These are phyloP conservation scores for Zasmidium angulare DNA, from an alignment of 2,329 filamentous ascomycete genomes.

Conservation along the genomic window DNA sequence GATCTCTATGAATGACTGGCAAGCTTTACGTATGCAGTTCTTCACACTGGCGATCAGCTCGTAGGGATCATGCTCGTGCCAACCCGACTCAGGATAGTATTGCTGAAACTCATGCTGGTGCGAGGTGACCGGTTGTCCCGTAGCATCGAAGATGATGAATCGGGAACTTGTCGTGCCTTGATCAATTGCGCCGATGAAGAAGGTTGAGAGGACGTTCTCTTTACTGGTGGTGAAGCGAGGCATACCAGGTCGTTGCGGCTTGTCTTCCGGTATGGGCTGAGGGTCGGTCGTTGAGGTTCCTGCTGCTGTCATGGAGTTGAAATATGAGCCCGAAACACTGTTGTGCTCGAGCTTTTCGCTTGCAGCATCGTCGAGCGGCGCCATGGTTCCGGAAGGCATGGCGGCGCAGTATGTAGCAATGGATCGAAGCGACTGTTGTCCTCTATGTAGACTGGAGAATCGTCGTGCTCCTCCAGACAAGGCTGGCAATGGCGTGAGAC, in stretches of 20 bases:
- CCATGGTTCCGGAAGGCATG: not conserved
- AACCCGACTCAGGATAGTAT: constrained; percentile 80
- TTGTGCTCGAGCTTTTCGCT: not conserved
- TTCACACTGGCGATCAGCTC: constrained; percentile 75
- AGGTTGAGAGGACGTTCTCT: constrained; percentile 34
- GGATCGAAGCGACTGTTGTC: too few relatives aligned
- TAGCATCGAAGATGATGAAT: constrained; percentile 84
- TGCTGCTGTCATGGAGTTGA: constrained; percentile 12
- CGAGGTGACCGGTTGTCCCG: constrained; percentile 73
- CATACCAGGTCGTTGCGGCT: constrained; percentile 25
- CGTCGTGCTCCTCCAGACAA: too few relatives aligned
- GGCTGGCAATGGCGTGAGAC: not conserved
- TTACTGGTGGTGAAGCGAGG: constrained; percentile 35
- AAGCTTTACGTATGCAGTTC: constrained; percentile 74
- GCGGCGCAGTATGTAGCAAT: not conserved
- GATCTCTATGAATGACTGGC: constrained; percentile 65
- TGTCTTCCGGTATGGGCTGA: constrained; percentile 7
- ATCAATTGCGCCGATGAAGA: constrained; percentile 84
- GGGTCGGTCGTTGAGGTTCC: constrained; percentile 13
- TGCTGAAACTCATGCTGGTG: constrained; percentile 88
- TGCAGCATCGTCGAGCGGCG: not conserved
- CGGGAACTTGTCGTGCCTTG: constrained; percentile 87
- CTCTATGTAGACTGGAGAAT: too few relatives aligned
- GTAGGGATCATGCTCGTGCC: constrained; percentile 84
- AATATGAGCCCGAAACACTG: not conserved